Evolutionary conservation across 2,329 filamentous ascomycete species (phyloP), one percentile per base, ranked within the genome.

Genomic region (Stachybotrys chlorohalonatus): DNA sequence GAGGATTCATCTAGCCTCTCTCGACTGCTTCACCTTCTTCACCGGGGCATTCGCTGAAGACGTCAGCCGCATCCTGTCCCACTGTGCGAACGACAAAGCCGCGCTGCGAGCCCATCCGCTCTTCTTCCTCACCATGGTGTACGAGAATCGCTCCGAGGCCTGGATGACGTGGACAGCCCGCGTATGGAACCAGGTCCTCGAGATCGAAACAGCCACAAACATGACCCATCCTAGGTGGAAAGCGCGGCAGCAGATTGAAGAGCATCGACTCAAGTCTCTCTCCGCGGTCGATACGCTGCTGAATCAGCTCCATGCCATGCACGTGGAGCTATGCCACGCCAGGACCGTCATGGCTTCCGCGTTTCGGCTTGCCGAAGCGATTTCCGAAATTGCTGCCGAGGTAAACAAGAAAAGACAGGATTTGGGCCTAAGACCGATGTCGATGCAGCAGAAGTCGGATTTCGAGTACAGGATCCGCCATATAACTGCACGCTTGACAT

Each of bases 21-120:
- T 31, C 8, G 30, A 55, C 31, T 55, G 49, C 50, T 55, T 55
- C 46, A 49, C 42, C 31, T 52, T 51, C 39, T 8, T 55, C 13
- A 8, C 24, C 24, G 47, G 36, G 24, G 31, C 24, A 7, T 11
- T 48, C 7, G 49, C 32, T 9, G 42, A 36, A 11, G 55, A 52
- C 13, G 42, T 50, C 11, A 11, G 52, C 6, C 32, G 46, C 16
- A 49, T 56, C 6, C n/a, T 45, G 11, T 50, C 45, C 11, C 45
- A 42, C 17, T 53, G 50, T 31, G 39, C 31, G 48, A 46, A 32
- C 15, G 48, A 54, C 51, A 31, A 39, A 13, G 47, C 49, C 15
- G 31, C 51, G n/a, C 39, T 58, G n/a, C 51, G 47, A 11, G 50
- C 47, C 5, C 55, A 58, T 36, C 57, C 57, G 11, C 45, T 58